Base-by-base conservation (phyloP, 192 early-diverging fungal species). In the Haplosporangium gracile region DNA sequence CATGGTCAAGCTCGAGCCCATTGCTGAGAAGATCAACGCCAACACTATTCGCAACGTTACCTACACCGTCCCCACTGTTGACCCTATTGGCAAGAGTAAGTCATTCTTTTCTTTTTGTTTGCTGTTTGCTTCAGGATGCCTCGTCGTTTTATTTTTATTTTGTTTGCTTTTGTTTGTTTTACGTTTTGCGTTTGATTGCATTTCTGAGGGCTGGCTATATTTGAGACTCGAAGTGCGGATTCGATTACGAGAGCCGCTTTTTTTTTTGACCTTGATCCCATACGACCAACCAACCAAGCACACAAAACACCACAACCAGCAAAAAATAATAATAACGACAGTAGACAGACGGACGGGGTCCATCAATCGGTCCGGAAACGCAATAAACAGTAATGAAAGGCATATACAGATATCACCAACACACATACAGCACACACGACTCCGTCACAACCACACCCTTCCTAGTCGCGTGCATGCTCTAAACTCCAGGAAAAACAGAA, bases 21-120 rank as follows among this genome's bases (percentile, higher is more conserved):
- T 85, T 24, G 83, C 83, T 47, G 39, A 53, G 20, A 47, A 47
- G 26, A 34, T 80, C 20, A 65, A 80, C 6, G 75, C 45, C 26
- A 42, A 57, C 53, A 72, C 42, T 11, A 49, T 29, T 22, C 32
- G 10, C 10, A 76, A 68, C 60, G 7, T 60, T 53, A 7, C 45
- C 6, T 85, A 75, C 69, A 80, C 55, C 36, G 78, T 85, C 40
- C 78, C 78, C n/a, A 51, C 70, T 29, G 83, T 85, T 43, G 49
- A 69, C 15, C 83, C 83, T 43, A 74, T 79, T 49, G 83, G 83
- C 57, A 75, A 80, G 78, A 80, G 83, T 85, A 85, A 74, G 83
- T 85, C 16, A 13, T 29, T 72, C 15, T 7, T 69, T 10, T n/a
- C 26, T 15, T 15, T 15, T 26, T 26, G 1, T 65, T 9, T 29